Evolutionary conservation across 2,329 filamentous ascomycete species (phyloP).

Genomic region (Monilinia aucupariae): DNA sequence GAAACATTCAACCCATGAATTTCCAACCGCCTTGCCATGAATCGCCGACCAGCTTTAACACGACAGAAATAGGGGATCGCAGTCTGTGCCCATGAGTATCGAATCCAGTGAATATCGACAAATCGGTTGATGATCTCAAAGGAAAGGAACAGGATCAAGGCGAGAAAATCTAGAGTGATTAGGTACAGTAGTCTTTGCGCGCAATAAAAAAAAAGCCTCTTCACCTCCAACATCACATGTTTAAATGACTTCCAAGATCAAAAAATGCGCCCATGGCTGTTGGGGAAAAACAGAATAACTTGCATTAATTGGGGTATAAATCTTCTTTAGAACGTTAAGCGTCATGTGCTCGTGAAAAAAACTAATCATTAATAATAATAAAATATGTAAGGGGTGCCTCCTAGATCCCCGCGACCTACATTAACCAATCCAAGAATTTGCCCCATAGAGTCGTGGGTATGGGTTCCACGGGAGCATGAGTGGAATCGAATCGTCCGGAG

Average conservation of each 20-base stretch:
- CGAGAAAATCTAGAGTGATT: not conserved
- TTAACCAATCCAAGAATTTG: constrained; percentile 7
- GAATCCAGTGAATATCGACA: not conserved
- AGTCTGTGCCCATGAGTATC: not conserved
- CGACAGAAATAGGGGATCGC: too few relatives aligned
- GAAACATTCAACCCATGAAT: too few relatives aligned
- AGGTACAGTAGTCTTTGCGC: not conserved
- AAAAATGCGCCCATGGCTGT: not conserved
- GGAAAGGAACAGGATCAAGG: not conserved
- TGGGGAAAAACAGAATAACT: not conserved
- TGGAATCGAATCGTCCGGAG: constrained; percentile 2
- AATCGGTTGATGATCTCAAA: not conserved
- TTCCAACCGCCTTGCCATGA: not conserved
- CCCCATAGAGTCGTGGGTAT: constrained; percentile 9
- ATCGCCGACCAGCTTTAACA: not conserved
- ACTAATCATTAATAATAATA: not conserved
- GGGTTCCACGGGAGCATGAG: not conserved
- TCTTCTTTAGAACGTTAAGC: not conserved
- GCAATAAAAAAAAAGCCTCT: not conserved
- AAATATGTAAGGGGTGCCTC: not conserved
- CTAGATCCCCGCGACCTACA: not conserved
- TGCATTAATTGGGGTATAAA: constrained; percentile 8
- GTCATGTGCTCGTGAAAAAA: constrained; percentile 4
- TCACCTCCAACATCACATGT: not conserved
- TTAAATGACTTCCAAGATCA: not conserved